Conservation (phyloP, 352 stramenopile genomes). For the Phytophthora quininea region DNA sequence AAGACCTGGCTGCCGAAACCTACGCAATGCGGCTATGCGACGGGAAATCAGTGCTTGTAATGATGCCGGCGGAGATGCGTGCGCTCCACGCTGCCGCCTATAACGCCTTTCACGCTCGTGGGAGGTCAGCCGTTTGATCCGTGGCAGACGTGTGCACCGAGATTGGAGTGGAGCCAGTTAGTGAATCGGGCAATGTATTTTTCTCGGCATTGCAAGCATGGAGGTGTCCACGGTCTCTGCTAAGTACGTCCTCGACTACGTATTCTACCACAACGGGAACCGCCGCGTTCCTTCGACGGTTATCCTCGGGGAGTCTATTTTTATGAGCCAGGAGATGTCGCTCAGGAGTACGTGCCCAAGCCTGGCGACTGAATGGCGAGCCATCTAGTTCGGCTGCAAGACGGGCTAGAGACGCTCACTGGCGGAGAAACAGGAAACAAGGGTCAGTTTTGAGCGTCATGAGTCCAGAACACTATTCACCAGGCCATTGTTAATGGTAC, state of each 20-base stretch:
- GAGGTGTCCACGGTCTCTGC: background rate
- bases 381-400: too few species aligned
- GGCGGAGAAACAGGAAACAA: too few species aligned
- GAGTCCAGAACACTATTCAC: constrained; percentile 5
- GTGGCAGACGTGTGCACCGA: background rate
- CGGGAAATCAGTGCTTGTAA: background rate
- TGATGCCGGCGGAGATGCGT: background rate
- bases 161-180: background rate
- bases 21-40: background rate
- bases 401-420: too few species aligned
- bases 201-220: background rate
- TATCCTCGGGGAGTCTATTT: background rate
- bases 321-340: background rate
- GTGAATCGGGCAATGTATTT: background rate
- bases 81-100: background rate
- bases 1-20: background rate
- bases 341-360: background rate
- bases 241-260: background rate
- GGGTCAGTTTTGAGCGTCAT: constrained; percentile 1
- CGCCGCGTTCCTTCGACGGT: background rate
- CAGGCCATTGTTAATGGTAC: constrained; percentile 18
- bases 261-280: background rate
- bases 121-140: background rate
- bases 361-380: background rate
- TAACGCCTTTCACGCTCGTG: background rate